Evolutionary conservation across 257 asterid species (phyloP).

Genomic region (Solanum tarapatanum): DNA sequence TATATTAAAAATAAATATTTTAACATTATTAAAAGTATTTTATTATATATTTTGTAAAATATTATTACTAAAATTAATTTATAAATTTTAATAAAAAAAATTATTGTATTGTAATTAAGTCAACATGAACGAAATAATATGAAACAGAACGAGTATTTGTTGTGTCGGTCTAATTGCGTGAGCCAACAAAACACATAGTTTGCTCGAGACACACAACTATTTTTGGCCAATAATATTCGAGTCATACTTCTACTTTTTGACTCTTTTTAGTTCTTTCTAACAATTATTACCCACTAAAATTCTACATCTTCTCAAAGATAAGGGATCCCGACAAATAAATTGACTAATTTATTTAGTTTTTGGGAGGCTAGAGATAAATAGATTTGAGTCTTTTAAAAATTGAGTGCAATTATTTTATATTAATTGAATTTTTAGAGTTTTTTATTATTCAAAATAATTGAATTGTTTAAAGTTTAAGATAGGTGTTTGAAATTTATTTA

Average conservation of each 20-base stretch:
- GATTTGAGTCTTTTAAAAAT: neutral
- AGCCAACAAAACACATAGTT: neutral
- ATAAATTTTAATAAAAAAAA: too few relatives aligned
- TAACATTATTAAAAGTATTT: too few relatives aligned
- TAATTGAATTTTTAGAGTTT: too few relatives aligned
- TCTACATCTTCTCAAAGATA: neutral
- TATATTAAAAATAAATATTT: neutral
- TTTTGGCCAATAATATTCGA: neutral
- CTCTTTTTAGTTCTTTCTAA: neutral
- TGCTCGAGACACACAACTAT: neutral
- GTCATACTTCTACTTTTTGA: neutral
- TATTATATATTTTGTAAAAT: too few relatives aligned
- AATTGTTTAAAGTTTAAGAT: too few relatives aligned
- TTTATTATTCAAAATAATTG: too few relatives aligned
- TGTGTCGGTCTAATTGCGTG: neutral
- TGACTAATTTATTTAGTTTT: neutral
- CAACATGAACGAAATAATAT: neutral
- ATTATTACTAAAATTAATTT: neutral
- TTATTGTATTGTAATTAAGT: too few relatives aligned
- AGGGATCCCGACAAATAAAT: neutral
- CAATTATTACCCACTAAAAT: neutral
- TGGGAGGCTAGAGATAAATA: neutral
- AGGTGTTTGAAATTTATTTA: too few relatives aligned
- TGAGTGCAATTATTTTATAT: too few relatives aligned
- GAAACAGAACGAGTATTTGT: rapidly evolving